phyloP scores from a whole-genome alignment of 2,329 filamentous ascomycete species.

The Alternaria burnsii region DNA sequence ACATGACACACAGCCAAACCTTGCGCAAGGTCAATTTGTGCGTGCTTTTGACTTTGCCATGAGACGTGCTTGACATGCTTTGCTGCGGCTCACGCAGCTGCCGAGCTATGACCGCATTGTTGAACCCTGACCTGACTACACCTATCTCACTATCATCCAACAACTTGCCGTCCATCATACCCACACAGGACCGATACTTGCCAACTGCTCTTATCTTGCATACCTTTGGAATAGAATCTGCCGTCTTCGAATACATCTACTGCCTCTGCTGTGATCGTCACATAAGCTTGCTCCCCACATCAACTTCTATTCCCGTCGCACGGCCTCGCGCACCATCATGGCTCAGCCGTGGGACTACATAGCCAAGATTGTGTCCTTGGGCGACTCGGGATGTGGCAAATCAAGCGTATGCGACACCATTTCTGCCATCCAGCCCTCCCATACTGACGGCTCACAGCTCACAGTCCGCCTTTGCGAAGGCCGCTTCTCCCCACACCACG shows the following conservation, averaged over 20 bases:
- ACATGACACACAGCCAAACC: not conserved
- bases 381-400: conserved; percentile 96
- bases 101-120: conserved; percentile 32
- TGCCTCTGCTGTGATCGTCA: conserved; percentile 2
- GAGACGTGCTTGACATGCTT: not conserved
- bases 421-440: not conserved
- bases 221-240: not conserved
- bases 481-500: conserved; percentile 91
- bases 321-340: conserved; percentile 44
- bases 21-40: not conserved
- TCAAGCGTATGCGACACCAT: conserved; percentile 64
- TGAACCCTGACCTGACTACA: conserved; percentile 17
- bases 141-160: conserved; percentile 9
- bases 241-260: not conserved
- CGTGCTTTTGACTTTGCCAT: conserved; percentile 1
- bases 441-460: conserved; percentile 60
- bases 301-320: not conserved
- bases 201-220: not conserved
- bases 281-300: conserved; percentile 1
- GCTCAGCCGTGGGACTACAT: conserved; percentile 94
- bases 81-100: conserved; percentile 8
- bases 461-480: conserved; percentile 97
- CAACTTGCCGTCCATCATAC: conserved; percentile 12
- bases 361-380: conserved; percentile 97
- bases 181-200: not conserved